Base-by-base conservation (phyloP, 2,329 filamentous ascomycete genomes). In the Pezicula radicicola region DNA sequence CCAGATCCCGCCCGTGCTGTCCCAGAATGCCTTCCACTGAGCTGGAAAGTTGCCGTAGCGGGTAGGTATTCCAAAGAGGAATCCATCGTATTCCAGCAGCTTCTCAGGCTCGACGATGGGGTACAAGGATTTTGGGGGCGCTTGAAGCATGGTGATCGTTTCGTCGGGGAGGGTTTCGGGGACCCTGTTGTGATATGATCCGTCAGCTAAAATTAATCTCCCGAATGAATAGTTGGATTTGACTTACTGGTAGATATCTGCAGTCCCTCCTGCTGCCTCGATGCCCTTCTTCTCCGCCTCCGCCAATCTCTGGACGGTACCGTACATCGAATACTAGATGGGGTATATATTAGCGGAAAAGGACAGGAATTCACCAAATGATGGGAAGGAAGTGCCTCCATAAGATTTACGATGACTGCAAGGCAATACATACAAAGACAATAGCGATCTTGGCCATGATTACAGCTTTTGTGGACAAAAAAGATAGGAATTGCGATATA, bases 11-110 rank as follows among this genome's bases (percentile, higher is more conserved):
- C 93, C 93, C 21, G 91, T 92, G 74, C 82, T 81, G 78, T 99
- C 94, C 89, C 91, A 80, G 91, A 93, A 68, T 3, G 64, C 73
- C 80, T 94, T 97, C 89, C 89, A 97, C 76, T 99, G 94, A n/a
- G 87, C 89, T 46, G 93, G 92, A 81, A 96, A 96, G 84, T 94
- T 97, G 65, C 94, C 94, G 76, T 90, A 99, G 61, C 94, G 84
- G 47, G 94, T 97, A 54, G 94, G 94, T 70, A 97, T 94, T 61
- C 94, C 94, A 65, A 97, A 81, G 58, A 99, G 85, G 77, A 96
- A 86, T 61, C 77, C 94, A 67, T 97, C 92, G 76, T 95, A 97
- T 49, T 76, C 58, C 66, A 85, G 81, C 41, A 96, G 85, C 30
- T 70, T 75, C 12, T 67, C 49, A 5, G 83, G 77, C n/a, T 79